A percentile compares a stretch with the other conserved stretches of the same genome.
phyloP scores from a whole-genome alignment of 495 filamentous ascomycete species.

The Hypoxylon fuscum region DNA sequence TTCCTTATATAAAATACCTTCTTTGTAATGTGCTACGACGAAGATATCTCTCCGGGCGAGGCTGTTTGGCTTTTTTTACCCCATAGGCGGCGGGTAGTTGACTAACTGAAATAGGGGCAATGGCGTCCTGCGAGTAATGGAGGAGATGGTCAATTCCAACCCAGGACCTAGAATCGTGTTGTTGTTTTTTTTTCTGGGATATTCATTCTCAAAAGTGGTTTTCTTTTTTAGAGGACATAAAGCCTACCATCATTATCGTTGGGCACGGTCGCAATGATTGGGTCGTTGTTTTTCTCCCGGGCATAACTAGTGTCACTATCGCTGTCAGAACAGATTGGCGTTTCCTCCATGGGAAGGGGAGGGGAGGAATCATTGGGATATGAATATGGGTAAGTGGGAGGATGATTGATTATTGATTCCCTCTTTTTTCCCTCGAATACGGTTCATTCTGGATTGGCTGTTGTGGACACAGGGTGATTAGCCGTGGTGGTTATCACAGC shows the following conservation, averaged over 20 bases:
- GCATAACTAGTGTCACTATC: conserved; percentile 17
- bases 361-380: not conserved
- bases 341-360: conserved; percentile 5
- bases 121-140: conserved; percentile 15
- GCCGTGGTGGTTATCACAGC: not conserved
- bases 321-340: conserved; percentile 17
- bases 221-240: not conserved
- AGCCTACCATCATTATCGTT: too few relatives aligned
- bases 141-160: not conserved
- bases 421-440: conserved; percentile 11
- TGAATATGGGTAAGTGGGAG: conserved; percentile 2
- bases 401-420: conserved; percentile 4
- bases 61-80: conserved; percentile 20
- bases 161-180: not conserved
- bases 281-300: not conserved
- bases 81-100: conserved; percentile 5
- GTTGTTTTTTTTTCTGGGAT: not conserved
- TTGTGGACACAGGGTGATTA: not conserved
- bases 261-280: not conserved
- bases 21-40: conserved; percentile 37
- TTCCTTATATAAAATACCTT: conserved; percentile 31
- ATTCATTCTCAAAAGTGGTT: not conserved
- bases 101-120: conserved; percentile 6
- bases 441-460: not conserved
- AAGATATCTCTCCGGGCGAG: conserved; percentile 22